Conservation (phyloP, 768 basidiomycete genomes). For the Ramaria sp. region DNA sequence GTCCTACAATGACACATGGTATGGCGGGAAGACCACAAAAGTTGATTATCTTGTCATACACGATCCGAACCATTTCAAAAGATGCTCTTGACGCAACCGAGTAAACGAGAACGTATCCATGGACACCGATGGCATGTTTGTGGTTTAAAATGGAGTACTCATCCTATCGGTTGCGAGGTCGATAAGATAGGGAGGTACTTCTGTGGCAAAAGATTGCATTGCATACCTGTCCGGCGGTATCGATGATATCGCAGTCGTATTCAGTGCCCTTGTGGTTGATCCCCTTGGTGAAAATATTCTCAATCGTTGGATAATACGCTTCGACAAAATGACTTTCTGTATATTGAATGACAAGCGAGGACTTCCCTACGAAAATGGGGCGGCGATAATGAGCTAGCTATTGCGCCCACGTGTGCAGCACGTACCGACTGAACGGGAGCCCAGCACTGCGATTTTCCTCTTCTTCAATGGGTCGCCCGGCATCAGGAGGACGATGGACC, state of each 20-base stretch:
- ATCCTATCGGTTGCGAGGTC: constrained; percentile 43
- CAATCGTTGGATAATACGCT: constrained; percentile 92
- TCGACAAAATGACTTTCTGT: constrained; percentile 89
- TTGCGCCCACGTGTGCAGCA: constrained; percentile 13
- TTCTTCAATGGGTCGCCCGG: constrained; percentile 38
- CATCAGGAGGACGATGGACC: constrained; percentile 1
- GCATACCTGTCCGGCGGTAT: constrained; percentile 90
- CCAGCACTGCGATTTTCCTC: constrained; percentile 82
- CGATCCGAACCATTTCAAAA: constrained; percentile 89
- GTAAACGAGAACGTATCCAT: constrained; percentile 96
- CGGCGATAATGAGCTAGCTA: constrained; percentile 1
- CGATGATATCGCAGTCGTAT: constrained; percentile 95
- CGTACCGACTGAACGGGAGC: constrained; percentile 82
- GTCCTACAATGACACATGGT: constrained; percentile 90
- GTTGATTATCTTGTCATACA: constrained; percentile 88
- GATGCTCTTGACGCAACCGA: constrained; percentile 81
- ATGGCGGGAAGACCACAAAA: constrained; percentile 77
- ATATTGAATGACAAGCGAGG: constrained; percentile 86
- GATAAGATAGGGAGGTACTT: neutral
- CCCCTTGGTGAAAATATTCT: constrained; percentile 76
- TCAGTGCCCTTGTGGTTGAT: constrained; percentile 82
- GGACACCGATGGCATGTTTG: constrained; percentile 92
- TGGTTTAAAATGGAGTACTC: constrained; percentile 91
- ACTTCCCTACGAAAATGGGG: constrained; percentile 57
- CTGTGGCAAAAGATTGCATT: constrained; percentile 2